Evolutionary conservation across 2,329 filamentous ascomycete genomes (phyloP).

Genomic region (Neonectria magnoliae): DNA sequence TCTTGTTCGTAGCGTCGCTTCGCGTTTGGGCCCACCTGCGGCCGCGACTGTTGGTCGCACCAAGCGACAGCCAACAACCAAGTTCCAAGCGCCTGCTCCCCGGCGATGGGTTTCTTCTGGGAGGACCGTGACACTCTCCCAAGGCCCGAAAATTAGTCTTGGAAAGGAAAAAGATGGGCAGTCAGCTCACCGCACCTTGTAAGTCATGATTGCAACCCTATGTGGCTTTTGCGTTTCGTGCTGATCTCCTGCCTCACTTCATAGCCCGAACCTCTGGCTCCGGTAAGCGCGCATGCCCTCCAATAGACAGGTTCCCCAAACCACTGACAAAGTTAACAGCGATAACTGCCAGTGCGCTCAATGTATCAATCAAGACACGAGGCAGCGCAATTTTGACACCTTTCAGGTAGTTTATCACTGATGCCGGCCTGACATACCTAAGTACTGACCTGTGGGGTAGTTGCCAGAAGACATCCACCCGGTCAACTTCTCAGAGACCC

Average conservation of each 20-base stretch:
- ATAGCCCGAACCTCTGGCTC: conserved; percentile 43
- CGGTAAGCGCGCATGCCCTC: conserved; percentile 34
- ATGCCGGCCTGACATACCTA: neutral
- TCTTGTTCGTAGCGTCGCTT: conserved; percentile 17
- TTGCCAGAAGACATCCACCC: conserved; percentile 46
- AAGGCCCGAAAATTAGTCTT: conserved; percentile 29
- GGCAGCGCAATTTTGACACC: conserved; percentile 55
- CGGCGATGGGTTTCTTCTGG: conserved; percentile 25
- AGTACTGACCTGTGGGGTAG: conserved; percentile 33
- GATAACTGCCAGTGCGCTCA: conserved; percentile 56
- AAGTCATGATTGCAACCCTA: conserved; percentile 16
- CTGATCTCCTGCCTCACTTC: conserved; percentile 5
- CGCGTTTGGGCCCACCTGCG: conserved; percentile 27
- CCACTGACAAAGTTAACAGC: conserved; percentile 34
- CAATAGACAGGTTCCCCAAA: conserved; percentile 20
- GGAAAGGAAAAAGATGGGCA: conserved; percentile 14
- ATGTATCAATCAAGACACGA: conserved; percentile 55
- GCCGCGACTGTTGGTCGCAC: conserved; percentile 13
- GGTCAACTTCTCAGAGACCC: conserved; percentile 39
- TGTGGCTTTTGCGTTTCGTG: conserved; percentile 18
- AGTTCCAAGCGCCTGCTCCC: conserved; percentile 12
- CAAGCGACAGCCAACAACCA: conserved; percentile 6
- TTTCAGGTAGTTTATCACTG: conserved; percentile 46
- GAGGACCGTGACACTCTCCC: conserved; percentile 25
- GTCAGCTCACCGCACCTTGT: conserved; percentile 32